These are phyloP conservation scores for Mrakia hoshinonis DNA, from an alignment of 768 basidiomycete species.

Conservation along the genomic window DNA sequence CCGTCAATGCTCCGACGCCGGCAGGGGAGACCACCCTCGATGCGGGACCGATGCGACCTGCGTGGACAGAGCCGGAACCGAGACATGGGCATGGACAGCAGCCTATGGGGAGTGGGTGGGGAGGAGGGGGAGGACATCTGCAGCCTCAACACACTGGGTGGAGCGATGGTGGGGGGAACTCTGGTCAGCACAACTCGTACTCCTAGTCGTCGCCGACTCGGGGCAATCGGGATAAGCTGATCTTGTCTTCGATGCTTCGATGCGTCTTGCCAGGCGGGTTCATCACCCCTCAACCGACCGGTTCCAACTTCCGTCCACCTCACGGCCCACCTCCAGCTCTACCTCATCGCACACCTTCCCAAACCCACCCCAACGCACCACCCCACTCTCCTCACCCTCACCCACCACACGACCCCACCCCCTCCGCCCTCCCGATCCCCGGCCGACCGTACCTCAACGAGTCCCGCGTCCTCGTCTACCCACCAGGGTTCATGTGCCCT, in stretches of 20 bases:
- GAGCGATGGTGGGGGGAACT: constrained; percentile 16
- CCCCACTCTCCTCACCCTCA: neutral
- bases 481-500: neutral
- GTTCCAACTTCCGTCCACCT: neutral
- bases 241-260: neutral
- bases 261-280: neutral
- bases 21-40: constrained; percentile 9
- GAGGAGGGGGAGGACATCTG: neutral
- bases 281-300: neutral
- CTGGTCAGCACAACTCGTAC: neutral
- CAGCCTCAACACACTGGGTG: constrained; percentile 12
- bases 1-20: neutral
- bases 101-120: neutral
- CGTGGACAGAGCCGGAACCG: neutral
- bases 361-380: neutral
- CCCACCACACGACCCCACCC: constrained; percentile 1
- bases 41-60: constrained; percentile 3
- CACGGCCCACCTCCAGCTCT: neutral
- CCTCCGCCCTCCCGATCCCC: constrained; percentile 5
- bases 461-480: constrained; percentile 12
- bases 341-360: constrained; percentile 6
- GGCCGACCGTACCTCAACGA: constrained; percentile 20
- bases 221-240: neutral
- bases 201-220: neutral
- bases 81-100: neutral